Base-by-base conservation (phyloP, 1,139 yeast genomes). In the Arxiozyma bovina region DNA sequence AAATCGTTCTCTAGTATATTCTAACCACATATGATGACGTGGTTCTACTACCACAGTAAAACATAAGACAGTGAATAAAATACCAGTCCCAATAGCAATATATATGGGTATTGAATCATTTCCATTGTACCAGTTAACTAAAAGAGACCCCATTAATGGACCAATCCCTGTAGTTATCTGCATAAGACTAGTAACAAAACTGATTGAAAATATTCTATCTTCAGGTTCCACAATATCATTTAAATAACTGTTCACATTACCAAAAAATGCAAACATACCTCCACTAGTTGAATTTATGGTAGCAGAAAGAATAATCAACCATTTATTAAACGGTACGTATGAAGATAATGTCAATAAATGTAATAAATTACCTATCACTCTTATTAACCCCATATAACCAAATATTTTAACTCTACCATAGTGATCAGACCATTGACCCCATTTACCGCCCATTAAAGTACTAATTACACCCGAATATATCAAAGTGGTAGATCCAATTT, bases 361-460 rank as follows among this genome's bases (percentile, higher is more conserved):
- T 1, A 58, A 27, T 1, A 52, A 15, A 23, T 55, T 53, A n/a
- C 61, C 55, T 9, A 60, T 15, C 4, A 57, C 30, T 43, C 55
- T 54, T 15, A 60, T 53, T 4, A 52, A 2, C 22, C 59, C 62
- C 52, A 59, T 54, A 25, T 27, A 54, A 18, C 46, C 55, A 25
- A 60, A 57, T n/a, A 55, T 52, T 12, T 43, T 43, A 1, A 65
- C 47, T 50, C 94, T 72, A 0, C 95, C 95, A 57, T 77, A 73
- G 47, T 77, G 71, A 67, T 87, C 94, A 4, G 88, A 81, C 41
- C 80, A 63, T n/a, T 79, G 77, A 0, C 89, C 88, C 54, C 70
- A 50, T 50, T 68, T 69, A 1, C 72, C 71, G 6, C 69, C 52
- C 11, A 65, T 61, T 0, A 66, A 8, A n/a, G 67, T 59, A 4